Percentiles rank a stretch among this genome's conserved stretches.
Evolutionary conservation across 225 moss, liverwort and hornwort genomes (phyloP).

Genomic region (Marchantia paleacea): DNA sequence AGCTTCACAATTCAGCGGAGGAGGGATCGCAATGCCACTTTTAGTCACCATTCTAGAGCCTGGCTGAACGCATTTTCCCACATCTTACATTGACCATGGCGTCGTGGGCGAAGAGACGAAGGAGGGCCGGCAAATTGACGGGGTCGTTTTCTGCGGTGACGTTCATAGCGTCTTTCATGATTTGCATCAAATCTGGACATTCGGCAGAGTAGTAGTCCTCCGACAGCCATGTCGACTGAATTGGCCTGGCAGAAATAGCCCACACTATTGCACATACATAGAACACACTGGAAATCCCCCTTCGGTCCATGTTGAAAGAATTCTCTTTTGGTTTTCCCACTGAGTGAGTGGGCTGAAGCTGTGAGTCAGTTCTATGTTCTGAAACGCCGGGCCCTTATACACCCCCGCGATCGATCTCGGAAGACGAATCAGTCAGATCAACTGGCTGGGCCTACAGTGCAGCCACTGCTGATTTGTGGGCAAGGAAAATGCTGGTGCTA

Average conservation of each 20-base stretch:
- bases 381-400: neutral
- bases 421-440: neutral
- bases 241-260: neutral
- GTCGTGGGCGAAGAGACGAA: constrained; percentile 33
- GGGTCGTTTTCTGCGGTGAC: constrained; percentile 11
- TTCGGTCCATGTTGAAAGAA: neutral
- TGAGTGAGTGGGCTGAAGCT: neutral
- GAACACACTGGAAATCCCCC: neutral
- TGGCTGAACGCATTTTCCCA: neutral
- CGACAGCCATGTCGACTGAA: neutral
- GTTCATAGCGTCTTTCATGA: constrained; percentile 21
- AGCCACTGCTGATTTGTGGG: neutral
- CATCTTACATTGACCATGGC: constrained; percentile 12
- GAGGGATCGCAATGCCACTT: neutral
- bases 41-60: neutral
- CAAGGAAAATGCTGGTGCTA: neutral
- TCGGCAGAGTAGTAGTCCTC: neutral
- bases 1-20: neutral
- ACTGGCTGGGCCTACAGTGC: neutral
- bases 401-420: neutral
- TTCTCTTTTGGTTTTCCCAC: neutral
- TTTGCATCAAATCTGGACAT: constrained; percentile 20
- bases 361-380: neutral
- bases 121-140: constrained; percentile 23
- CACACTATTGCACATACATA: neutral